Percentiles rank a stretch among this genome's conserved stretches.
Conservation (phyloP, 78 protist genomes). For the Dictyostelium brefeldianum region DNA sequence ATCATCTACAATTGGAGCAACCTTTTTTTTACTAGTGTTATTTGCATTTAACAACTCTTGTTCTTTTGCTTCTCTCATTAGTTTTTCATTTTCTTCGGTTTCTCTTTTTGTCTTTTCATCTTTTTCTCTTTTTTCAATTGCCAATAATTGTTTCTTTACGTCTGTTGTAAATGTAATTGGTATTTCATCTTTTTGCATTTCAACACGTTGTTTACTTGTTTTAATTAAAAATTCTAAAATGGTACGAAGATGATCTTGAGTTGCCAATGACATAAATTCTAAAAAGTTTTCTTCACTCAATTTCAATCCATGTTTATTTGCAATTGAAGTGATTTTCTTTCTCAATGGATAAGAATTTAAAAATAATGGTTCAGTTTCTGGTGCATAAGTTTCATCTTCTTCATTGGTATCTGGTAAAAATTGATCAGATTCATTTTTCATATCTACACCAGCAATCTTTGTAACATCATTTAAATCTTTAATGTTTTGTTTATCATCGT, state of each 20-base stretch:
- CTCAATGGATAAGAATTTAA: slow-evolving; percentile 30
- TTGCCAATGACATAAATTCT: slow-evolving; percentile 52
- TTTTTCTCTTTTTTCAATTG: slow-evolving; percentile 62
- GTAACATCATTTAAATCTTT: slow-evolving; percentile 72
- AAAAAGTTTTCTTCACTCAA: slow-evolving; percentile 39
- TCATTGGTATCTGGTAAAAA: slow-evolving; percentile 57
- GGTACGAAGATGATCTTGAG: slow-evolving; percentile 60
- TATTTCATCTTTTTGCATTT: slow-evolving; percentile 38
- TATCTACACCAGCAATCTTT: slow-evolving; percentile 69
- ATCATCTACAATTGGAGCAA: background rate
- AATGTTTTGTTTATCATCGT: slow-evolving; percentile 57
- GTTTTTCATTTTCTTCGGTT: slow-evolving; percentile 42
- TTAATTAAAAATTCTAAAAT: slow-evolving; percentile 58
- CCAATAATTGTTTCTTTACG: slow-evolving; percentile 21
- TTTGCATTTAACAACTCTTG: background rate
- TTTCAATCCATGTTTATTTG: slow-evolving; percentile 23
- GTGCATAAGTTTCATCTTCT: slow-evolving; percentile 43
- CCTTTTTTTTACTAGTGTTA: background rate
- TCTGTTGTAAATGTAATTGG: slow-evolving; percentile 30
- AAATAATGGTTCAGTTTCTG: slow-evolving; percentile 71
- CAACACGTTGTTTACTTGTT: slow-evolving; percentile 51
- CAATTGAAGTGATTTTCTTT: slow-evolving; percentile 7
- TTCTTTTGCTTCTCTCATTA: slow-evolving; percentile 30
- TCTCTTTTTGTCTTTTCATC: slow-evolving; percentile 52
- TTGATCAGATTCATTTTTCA: slow-evolving; percentile 61